Evolutionary conservation across 495 filamentous ascomycete genomes (phyloP), one percentile per base, ranked within the genome.

Genomic region (Neurospora sp.): DNA sequence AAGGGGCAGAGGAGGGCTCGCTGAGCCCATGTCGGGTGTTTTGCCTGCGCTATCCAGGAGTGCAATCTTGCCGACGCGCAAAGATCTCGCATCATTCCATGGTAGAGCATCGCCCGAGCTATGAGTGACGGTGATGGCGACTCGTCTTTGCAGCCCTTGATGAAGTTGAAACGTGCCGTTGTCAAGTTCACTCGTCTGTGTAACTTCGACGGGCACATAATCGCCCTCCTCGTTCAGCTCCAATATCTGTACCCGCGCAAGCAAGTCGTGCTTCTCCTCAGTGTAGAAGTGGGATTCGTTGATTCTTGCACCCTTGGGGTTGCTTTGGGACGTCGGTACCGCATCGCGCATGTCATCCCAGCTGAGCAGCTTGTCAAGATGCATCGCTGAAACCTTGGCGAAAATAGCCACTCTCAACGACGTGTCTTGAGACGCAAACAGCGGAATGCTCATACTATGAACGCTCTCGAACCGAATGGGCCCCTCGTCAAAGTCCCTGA

Each of bases 331-430:
- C 37, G 77, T 77, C 7, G 85, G 84, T 21, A 85, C 84, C 13
- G 89, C 86, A 78, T 98, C 95, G 66, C 94, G 88, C 90, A 99
- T 97, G 78, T 97, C 96, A 81, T 99, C 96, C 96, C 96, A 99
- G 81, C 96, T 98, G 5, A 99, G 88, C 42, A 99, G 86, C 82
- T 97, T 98, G 79, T 99, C 96, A 7, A 99, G 88, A 80, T 99
- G 96, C 92, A 98, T 97, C 1, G 90, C 83, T 19, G 92, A 95
- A 69, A 97, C 93, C 76, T 90, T 91, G 37, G 96, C 94, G 79
- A 97, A 98, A 72, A 99, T 91, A 39, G 94, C 93, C n/a, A 98
- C 91, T 72, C 96, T 89, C 54, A 99, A 81, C 9, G 89, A 90
- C 10, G 92, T 90, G 40, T 90, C 89, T 38, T 87, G 89, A 13